phyloP scores from a whole-genome alignment of 2,329 filamentous ascomycete species.

The Colletotrichum sp. region DNA sequence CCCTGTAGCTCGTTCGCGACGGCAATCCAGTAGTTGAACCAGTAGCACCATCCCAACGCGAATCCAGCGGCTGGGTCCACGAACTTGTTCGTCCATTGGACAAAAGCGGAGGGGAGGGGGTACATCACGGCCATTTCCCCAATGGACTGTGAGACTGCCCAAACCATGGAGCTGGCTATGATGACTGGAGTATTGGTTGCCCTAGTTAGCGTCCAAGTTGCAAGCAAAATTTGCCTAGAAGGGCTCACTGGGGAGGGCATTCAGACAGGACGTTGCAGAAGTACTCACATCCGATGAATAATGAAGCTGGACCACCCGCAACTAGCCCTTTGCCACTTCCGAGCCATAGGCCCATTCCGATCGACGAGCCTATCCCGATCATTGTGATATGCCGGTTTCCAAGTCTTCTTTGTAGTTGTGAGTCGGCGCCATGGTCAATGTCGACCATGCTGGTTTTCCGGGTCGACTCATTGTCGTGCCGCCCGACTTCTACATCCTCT shows the following conservation, averaged over 20 bases:
- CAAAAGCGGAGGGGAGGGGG: constrained; percentile 48
- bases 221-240: no score
- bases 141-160: constrained; percentile 48
- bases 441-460: neutral
- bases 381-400: constrained; percentile 56
- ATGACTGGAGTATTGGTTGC: neutral
- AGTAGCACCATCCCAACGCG: constrained; percentile 52
- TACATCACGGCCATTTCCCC: constrained; percentile 53
- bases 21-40: constrained; percentile 47
- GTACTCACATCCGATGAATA: constrained; percentile 44
- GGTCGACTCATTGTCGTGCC: neutral
- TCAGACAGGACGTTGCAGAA: neutral
- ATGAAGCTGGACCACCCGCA: constrained; percentile 44
- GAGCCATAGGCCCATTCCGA: constrained; percentile 52
- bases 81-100: constrained; percentile 52
- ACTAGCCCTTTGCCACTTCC: constrained; percentile 44
- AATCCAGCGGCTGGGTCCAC: constrained; percentile 45
- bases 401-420: constrained; percentile 38
- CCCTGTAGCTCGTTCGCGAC: constrained; percentile 48
- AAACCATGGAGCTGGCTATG: constrained; percentile 50
- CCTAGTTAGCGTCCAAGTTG: no score
- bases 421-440: constrained; percentile 20
- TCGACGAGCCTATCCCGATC: constrained; percentile 52
- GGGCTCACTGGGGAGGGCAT: constrained; percentile 14
- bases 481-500: neutral